Evolutionary conservation across 2,329 filamentous ascomycete genomes (phyloP), one percentile per base, ranked within the genome.

Genomic region (Clarireedia hainanense): DNA sequence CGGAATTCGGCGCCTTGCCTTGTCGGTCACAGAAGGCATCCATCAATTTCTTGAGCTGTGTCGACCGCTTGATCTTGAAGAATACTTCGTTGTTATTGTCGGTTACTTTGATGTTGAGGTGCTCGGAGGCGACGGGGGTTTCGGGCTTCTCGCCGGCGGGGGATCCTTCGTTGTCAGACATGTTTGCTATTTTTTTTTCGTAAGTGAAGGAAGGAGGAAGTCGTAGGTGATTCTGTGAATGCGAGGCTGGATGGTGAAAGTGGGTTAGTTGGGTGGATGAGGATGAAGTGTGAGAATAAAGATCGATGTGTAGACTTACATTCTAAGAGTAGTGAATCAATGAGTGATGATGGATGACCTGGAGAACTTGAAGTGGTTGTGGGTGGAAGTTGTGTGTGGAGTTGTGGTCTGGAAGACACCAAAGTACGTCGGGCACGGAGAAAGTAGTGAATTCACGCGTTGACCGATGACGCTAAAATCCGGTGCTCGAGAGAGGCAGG

Each of bases 1-100:
- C 92, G 5, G 89, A 92, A 36, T 78, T 82, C 6, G 85, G 76
- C 36, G 86, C 83, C 78, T 97, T 97, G 66, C 94, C 94, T 71
- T 96, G 91, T 24, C 94, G 84, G 64, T 97, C 92, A 73, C 94
- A 99, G 73, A 97, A 99, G 20, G 94, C 94, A 60, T 90, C 87
- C 94, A 99, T 99, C 55, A 99, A 79, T 78, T 99, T 99, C 76
- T 96, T 94, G 1, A 99, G 82, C 71, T 91, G 89, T 1, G 94
- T 99, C 23, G 87, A 91, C 39, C 91, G 84, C 85, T 99, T 99
- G 77, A 99, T 99, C 80, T 99, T 99, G 80, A 99, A 99, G 74
- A 97, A 99, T 67, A 99, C 92, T 71, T 99, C 94, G 72, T 99
- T 99, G 77, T 96, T 96, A 76, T 95, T 96, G 67, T 99, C 94